Evolutionary conservation across 2,329 filamentous ascomycete species (phyloP).

Genomic region (Colletotrichum chlorophyti): DNA sequence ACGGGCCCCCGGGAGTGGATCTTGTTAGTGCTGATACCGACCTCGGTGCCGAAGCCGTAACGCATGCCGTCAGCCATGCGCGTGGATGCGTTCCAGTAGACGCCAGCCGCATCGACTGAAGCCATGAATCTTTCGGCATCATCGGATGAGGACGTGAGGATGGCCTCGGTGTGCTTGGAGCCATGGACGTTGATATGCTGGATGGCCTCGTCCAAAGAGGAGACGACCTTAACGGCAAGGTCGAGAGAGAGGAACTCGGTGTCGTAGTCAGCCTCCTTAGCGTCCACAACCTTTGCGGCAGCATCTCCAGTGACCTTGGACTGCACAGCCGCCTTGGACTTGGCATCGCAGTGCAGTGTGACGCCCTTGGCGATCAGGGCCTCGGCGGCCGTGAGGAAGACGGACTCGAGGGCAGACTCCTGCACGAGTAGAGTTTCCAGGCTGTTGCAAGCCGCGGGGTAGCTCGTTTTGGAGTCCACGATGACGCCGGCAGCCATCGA

Average conservation of each 20-base stretch:
- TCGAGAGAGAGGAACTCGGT: slow-evolving; percentile 90
- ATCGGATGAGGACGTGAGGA: slow-evolving; percentile 74
- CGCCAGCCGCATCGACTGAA: slow-evolving; percentile 85
- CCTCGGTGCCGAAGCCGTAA: slow-evolving; percentile 97
- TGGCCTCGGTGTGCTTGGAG: slow-evolving; percentile 92
- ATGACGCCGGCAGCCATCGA: slow-evolving; percentile 77
- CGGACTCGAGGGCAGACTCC: slow-evolving; percentile 63
- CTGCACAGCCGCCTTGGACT: slow-evolving; percentile 69
- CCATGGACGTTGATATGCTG: slow-evolving; percentile 90
- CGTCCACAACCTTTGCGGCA: slow-evolving; percentile 64
- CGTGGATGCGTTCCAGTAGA: slow-evolving; percentile 97
- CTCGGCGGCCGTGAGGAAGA: slow-evolving; percentile 75
- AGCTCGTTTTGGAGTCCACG: slow-evolving; percentile 91
- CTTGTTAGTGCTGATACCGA: slow-evolving; percentile 98
- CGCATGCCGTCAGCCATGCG: slow-evolving; percentile 96
- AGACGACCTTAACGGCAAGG: slow-evolving; percentile 83
- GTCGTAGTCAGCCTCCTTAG: slow-evolving; percentile 75
- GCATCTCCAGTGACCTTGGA: slow-evolving; percentile 29
- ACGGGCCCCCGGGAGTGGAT: slow-evolving; percentile 95
- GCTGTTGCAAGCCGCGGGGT: slow-evolving; percentile 94
- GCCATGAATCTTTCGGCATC: slow-evolving; percentile 84
- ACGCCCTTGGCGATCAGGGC: slow-evolving; percentile 81
- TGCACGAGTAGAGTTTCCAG: slow-evolving; percentile 92
- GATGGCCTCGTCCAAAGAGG: slow-evolving; percentile 73
- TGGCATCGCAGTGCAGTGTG: slow-evolving; percentile 78